A percentile compares a stretch with the other conserved stretches of the same genome.
These are phyloP conservation scores for Haberlea rhodopensis DNA, from an alignment of 257 asterid species.

Conservation along the genomic window DNA sequence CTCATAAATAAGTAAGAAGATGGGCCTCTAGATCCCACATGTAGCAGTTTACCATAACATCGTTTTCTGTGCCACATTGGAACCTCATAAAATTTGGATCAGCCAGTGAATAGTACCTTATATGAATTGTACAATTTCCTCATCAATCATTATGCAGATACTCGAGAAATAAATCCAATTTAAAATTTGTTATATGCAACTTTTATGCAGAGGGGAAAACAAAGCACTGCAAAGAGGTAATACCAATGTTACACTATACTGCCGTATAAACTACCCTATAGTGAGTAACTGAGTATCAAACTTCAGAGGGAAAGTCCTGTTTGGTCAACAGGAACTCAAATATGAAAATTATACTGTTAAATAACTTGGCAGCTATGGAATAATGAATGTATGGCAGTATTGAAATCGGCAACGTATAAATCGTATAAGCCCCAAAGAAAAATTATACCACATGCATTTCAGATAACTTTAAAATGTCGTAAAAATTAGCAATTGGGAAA, in stretches of 20 bases:
- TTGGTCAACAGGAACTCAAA: background rate
- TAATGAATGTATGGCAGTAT: background rate
- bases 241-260: background rate
- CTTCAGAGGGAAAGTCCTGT: background rate
- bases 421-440: slow-evolving; percentile 2
- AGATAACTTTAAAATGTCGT: slow-evolving; percentile 10
- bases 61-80: background rate
- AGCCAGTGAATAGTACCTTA: background rate
- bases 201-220: background rate
- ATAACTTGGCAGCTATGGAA: background rate
- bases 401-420: slow-evolving; percentile 13
- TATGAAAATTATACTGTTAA: background rate
- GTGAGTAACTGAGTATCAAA: background rate
- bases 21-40: background rate
- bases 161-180: background rate
- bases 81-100: background rate
- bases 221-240: background rate
- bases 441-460: slow-evolving; percentile 9
- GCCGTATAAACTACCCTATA: background rate
- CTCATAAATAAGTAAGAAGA: background rate
- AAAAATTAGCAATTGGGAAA: slow-evolving; percentile 4
- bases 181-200: background rate
- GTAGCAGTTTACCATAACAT: background rate
- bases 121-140: background rate
- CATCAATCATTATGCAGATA: background rate